Base-by-base conservation (phyloP, 2,329 filamentous ascomycete genomes). In the Nothophaeocryptopus gaeumannii region DNA sequence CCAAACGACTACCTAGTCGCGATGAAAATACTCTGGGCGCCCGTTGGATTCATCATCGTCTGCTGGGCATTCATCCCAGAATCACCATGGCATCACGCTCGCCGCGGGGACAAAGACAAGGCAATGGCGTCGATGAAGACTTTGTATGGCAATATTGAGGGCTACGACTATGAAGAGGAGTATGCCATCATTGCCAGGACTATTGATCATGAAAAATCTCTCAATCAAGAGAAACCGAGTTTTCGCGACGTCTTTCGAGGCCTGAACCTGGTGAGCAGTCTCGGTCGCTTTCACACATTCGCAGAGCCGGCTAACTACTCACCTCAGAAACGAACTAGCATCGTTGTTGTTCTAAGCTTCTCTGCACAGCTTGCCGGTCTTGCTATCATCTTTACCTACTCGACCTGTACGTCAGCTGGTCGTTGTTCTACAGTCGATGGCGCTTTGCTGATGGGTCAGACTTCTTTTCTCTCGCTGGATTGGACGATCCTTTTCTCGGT, bases 141-240 rank as follows among this genome's bases (percentile, higher is more conserved):
- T 11, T 35, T 47, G 8, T 47, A 31, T 33, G 44, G 44, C 13
- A 36, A 36, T 14, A 12, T 47, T 8, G 44, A 47, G 10, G 44
- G 44, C n/a, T 47, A 47, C 16, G 44, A 47, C 14, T 47, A 39
- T 14, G 44, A 47, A 26, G 44, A 47, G 13, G 44, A 47, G 20
- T 47, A 47, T 30, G 44, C 13, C 2, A 47, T 47, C 31, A 47
- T 47, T 39, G 36, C 36, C 26, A 34, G 44, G 36, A 47, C 36
- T 2, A 47, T 47, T 31, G 36, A 39, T n/a, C 44, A 47, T 39
- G 44, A 47, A 31, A 30, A 47, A n/a, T 13, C 36, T 7, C 12
- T 47, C 12, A 47, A 47, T 16, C 35, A 47, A 15, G 44, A 47
- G 12, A 39, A 47, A 26, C 44, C 44, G 10, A 39, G n/a, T 8